Evolutionary conservation across 345 rosid species (phyloP).

Genomic region (Trapa incisa): DNA sequence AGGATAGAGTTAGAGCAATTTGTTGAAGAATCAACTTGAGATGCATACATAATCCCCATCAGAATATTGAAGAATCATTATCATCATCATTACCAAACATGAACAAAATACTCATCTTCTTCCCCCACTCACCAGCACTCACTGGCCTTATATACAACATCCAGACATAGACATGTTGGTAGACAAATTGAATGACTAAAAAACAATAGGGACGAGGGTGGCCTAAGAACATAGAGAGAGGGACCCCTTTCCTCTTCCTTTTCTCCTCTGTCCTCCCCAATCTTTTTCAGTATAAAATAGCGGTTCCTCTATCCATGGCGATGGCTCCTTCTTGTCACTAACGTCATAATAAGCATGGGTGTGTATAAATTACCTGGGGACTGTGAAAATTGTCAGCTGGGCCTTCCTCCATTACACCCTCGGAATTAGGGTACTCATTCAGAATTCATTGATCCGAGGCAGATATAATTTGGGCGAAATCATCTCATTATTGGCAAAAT

Average conservation of each 20-base stretch:
- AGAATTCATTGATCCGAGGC: too few species aligned
- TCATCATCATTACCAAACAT: neutral
- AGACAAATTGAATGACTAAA: neutral
- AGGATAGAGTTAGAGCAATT: too few species aligned
- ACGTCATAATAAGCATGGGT: neutral
- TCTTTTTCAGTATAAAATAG: neutral
- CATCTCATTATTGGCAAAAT: too few species aligned
- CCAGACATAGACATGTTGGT: neutral
- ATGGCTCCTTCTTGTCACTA: neutral
- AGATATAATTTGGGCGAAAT: too few species aligned
- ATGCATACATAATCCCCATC: neutral
- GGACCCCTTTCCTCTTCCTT: neutral
- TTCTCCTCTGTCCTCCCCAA: neutral
- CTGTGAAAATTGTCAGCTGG: neutral
- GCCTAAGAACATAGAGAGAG: neutral
- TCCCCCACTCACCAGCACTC: conserved; percentile 1
- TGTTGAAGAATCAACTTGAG: too few species aligned
- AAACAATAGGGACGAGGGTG: neutral
- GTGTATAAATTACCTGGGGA: neutral
- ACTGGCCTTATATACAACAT: neutral
- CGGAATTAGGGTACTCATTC: too few species aligned
- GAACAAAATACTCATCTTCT: conserved; percentile 1
- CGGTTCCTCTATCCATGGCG: neutral
- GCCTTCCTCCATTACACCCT: neutral
- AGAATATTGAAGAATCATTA: neutral